Base-by-base conservation (phyloP, 208 protist species). In the Borovskyia barvae region DNA sequence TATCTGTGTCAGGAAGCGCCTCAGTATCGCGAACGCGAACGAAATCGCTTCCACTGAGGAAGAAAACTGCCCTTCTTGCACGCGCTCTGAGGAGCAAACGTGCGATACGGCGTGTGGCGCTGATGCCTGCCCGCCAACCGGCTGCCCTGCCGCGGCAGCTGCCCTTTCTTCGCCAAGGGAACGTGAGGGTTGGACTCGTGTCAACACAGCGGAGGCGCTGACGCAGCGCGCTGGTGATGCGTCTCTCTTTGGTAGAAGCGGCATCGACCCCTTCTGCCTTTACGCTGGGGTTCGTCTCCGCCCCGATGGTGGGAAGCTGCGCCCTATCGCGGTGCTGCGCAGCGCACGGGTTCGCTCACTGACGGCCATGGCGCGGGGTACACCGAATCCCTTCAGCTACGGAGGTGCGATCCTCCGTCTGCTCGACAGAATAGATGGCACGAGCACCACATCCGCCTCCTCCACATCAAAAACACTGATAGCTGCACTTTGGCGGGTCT, bases 241-340 rank as follows among this genome's bases (percentile, higher is more conserved):
- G 5, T 37, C 36, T 6, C 56, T 67, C n/a, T n/a, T n/a, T 22
- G 37, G 32, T 35, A 33, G 19, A 4, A 43, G 41, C 42, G 8
- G 26, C 33, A 47, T 39, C 19, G 14, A 12, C 9, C 22, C 41
- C 1, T 56, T 47, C 5, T 46, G 22, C 73, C 61, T 91, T 0
- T 90, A 88, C 56, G 77, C 87, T 1, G 52, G 66, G 8, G 36
- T 91, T 36, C 77, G 77, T 6, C 81, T 85, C 43, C 66, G 83
- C 6, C 72, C 85, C 2, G 78, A 90, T 58, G 28, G 67, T 7
- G 41, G 55, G n/a, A 90, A 90, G 60, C 69, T 93, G 26, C 80
- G 87, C 0, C 87, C 87, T 29, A 86, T 93, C 35, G 83, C 87
- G 1, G 47, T 66, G 1, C 50, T 90, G 55, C 75, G 79, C 37